Evolutionary conservation across 306 rosid genomes (phyloP), one percentile per base, ranked within the genome.

Genomic region (Rubus parviflorus): DNA sequence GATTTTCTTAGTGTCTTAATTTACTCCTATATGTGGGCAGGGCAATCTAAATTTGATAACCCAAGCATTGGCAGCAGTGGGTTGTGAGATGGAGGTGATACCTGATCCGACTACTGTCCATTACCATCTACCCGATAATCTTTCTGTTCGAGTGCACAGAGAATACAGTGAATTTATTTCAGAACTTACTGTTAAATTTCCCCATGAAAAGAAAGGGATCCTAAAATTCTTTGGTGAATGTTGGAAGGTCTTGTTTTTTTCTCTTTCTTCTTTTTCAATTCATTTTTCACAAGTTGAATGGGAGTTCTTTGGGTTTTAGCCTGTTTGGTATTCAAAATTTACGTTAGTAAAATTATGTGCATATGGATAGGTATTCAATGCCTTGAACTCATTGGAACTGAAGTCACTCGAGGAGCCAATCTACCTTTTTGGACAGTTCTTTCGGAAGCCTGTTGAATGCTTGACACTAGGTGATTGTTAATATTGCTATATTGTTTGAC

Each of bases 21-120:
- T 74, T 69, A 75, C 61, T 48, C 37, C 71, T 83, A 48, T 77
- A 84, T 73, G 62, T 87, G 81, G 81, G 84, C 81, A 92, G 97
- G 98, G 97, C 45, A 95, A 95, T 89, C 90, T 95, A 76, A 95
- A 95, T 87, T 88, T 95, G 82, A 95, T 95, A 79, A 95, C 97
- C 67, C 93, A 92, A 92, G 97, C 98, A 25, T 77, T 95, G 91
- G 97, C 89, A 70, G 97, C 97, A 61, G 97, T 95, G 79, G 98
- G 97, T 45, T 85, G 96, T 81, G 82, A 75, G 88, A 92, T 92
- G 96, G 77, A 84, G 77, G 97, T 90, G 83, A 78, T 95, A 81
- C 97, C 98, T 57, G 98, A 95, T 88, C 98, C 94, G 48, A 95
- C 97, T 40, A 95, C 97, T 2, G 98, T 95, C 70, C 98, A 95